Conservation (phyloP, 2,329 filamentous ascomycete genomes). For the Cladophialophora immunda region DNA sequence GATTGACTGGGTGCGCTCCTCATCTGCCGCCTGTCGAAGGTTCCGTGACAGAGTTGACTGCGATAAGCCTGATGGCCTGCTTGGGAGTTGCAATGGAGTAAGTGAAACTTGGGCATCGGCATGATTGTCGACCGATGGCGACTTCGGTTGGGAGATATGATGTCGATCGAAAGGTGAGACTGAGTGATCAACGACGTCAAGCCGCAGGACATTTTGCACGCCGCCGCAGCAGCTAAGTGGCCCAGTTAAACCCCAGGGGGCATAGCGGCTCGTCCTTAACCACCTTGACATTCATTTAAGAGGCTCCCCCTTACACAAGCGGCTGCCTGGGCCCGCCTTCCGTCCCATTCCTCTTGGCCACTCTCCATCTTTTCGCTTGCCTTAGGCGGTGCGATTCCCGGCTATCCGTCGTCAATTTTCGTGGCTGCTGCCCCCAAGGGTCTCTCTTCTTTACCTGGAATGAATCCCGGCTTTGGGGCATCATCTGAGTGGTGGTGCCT, state of each 20-base stretch:
- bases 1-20: background rate
- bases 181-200: conserved; percentile 32
- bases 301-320: conserved; percentile 13
- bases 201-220: conserved; percentile 8
- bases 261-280: conserved; percentile 2
- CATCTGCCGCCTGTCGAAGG: background rate
- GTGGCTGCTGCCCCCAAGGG: background rate
- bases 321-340: conserved; percentile 5
- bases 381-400: background rate
- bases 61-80: background rate
- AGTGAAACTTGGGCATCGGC: conserved; percentile 1
- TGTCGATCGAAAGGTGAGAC: conserved; percentile 13
- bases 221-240: conserved; percentile 2
- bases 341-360: conserved; percentile 17
- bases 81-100: background rate
- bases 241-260: conserved; percentile 1
- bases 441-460: background rate
- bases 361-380: conserved; percentile 14
- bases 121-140: conserved; percentile 4
- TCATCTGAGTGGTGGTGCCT: background rate
- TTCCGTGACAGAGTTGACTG: background rate
- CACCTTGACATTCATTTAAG: background rate
- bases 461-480: background rate
- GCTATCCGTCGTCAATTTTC: conserved; percentile 12
- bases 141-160: conserved; percentile 12